These are phyloP conservation scores for Mycena haematopus DNA, from an alignment of 768 basidiomycete genomes.

Conservation along the genomic window DNA sequence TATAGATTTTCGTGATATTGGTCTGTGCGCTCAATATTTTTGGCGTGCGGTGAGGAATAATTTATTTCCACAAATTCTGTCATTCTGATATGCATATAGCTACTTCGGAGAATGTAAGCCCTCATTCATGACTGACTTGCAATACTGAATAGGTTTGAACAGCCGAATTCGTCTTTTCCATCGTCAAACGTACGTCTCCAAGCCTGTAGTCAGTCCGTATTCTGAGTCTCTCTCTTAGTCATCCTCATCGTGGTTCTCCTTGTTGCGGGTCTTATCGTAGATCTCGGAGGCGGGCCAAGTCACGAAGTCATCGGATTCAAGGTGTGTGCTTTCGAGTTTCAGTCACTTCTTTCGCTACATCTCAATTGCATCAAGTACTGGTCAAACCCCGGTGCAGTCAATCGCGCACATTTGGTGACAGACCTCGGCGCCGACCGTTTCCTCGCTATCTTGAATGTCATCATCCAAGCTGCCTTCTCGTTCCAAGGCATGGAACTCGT, in stretches of 20 bases:
- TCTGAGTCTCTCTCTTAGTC: slow-evolving; percentile 43
- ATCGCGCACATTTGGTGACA: slow-evolving; percentile 48
- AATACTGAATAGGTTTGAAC: slow-evolving; percentile 3
- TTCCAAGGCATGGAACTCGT: slow-evolving; percentile 82
- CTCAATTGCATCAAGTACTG: slow-evolving; percentile 52
- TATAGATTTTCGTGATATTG: slow-evolving; percentile 56
- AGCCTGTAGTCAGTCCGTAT: background rate
- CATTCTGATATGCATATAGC: slow-evolving; percentile 34
- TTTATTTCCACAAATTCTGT: background rate
- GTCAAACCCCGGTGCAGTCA: slow-evolving; percentile 73
- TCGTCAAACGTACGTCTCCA: slow-evolving; percentile 62
- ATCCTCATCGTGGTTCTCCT: slow-evolving; percentile 67
- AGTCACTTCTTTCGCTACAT: slow-evolving; percentile 10
- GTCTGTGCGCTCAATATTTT: slow-evolving; percentile 71
- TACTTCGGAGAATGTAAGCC: slow-evolving; percentile 69
- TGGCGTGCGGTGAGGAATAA: slow-evolving; percentile 61
- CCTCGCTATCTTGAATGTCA: slow-evolving; percentile 49
- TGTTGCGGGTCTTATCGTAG: slow-evolving; percentile 69
- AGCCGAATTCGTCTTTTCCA: slow-evolving; percentile 73
- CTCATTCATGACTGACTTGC: background rate
- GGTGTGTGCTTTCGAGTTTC: slow-evolving; percentile 43
- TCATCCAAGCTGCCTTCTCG: slow-evolving; percentile 72
- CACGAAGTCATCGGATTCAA: slow-evolving; percentile 73
- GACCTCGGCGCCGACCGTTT: slow-evolving; percentile 54
- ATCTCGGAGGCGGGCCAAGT: slow-evolving; percentile 79